A percentile compares a stretch with the other conserved stretches of the same genome.
phyloP scores from a whole-genome alignment of 2,329 filamentous ascomycete genomes.

The Elsinoe necatrix region DNA sequence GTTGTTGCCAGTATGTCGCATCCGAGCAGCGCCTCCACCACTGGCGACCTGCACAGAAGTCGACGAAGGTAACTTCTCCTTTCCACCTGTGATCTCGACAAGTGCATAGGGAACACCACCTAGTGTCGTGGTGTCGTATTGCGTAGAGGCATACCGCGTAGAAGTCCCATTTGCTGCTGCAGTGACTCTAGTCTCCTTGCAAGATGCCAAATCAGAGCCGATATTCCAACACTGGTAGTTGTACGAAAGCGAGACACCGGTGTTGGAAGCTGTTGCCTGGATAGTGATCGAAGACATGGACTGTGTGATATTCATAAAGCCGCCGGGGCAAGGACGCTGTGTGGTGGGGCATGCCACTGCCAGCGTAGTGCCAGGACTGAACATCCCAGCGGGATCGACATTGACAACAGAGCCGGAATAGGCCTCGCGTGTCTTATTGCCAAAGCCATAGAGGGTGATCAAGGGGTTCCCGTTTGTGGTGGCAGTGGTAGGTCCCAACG shows the following conservation, averaged over 20 bases:
- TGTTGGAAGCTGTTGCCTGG: constrained; percentile 2
- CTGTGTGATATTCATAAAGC: constrained; percentile 4
- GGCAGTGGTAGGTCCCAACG: background rate
- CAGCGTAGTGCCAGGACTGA: background rate
- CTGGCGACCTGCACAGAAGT: background rate
- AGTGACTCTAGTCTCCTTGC: background rate
- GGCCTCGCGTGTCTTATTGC: background rate
- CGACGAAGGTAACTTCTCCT: background rate
- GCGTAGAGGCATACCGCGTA: background rate
- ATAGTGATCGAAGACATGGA: background rate
- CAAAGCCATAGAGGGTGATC: constrained; percentile 8
- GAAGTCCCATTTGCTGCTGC: background rate
- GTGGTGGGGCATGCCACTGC: constrained; percentile 4
- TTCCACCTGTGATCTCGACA: background rate
- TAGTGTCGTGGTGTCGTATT: background rate
- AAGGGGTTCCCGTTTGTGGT: constrained; percentile 3
- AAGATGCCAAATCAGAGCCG: background rate
- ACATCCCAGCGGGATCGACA: background rate
- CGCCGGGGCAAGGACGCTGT: background rate
- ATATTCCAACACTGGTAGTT: background rate
- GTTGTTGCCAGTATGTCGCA: background rate
- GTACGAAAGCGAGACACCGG: background rate
- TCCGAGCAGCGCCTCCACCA: background rate
- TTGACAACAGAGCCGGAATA: background rate
- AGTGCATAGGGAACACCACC: background rate